Base-by-base conservation (phyloP, 2,329 filamentous ascomycete genomes). In the Pezicula carpinea region DNA sequence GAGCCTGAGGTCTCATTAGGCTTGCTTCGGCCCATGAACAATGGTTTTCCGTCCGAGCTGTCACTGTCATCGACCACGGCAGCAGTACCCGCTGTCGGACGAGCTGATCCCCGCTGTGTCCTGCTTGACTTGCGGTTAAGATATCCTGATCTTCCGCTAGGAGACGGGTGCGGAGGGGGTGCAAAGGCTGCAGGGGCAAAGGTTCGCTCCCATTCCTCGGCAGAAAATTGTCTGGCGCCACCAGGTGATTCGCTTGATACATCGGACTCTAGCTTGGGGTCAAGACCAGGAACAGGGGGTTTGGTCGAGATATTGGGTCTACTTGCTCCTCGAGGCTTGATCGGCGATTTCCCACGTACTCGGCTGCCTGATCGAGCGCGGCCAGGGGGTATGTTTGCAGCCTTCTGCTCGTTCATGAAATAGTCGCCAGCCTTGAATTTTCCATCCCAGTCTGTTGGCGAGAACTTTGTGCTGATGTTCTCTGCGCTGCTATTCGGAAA, bases 381-480 rank as follows among this genome's bases (percentile, higher is more conserved):
- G 22, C 43, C 39, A 32, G 41, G 36, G 19, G 51, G 50, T n/a
- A 48, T 44, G 19, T 39, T 32, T 21, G 43, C 41, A 35, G 50
- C 35, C 21, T 56, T 56, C 31, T 52, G 46, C 21, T 58, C 57
- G 18, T 55, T 57, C 31, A 51, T 53, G 43, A 64, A 63, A 43
- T 60, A 59, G 47, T 58, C 55, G 10, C 61, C 61, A 36, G 59
- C 62, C 39, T 59, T 52, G 43, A 65, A 65, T 44, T 60, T 64
- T 5, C 60, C 61, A 48, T 59, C 51, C 63, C 63, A 65, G 43
- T 80, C 73, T 13, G 74, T 72, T 4, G 75, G 67, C 17, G 72
- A 73, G 62, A 84, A 84, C 33, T 68, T 76, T 15, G 80, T 83
- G 61, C 80, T 79, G 54, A 84, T 83, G 43, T 76, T 79, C 47